Evolutionary conservation across 352 stramenopile genomes (phyloP).

Genomic region (Globisporangium parvum): DNA sequence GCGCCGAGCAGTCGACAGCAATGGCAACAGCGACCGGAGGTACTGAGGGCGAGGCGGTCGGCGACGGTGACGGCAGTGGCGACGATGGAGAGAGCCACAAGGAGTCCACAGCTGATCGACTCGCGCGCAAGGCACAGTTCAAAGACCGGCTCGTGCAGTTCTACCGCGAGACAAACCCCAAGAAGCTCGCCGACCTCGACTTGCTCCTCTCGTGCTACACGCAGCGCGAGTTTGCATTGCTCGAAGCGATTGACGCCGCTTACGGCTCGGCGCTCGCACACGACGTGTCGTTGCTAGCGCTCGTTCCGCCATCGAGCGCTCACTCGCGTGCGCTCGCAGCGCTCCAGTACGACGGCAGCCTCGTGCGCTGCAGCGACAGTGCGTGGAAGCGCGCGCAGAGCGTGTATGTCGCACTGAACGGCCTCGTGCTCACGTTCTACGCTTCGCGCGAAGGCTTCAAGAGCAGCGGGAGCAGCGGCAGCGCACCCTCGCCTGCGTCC

Average conservation of each 20-base stretch:
- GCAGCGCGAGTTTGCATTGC: slow-evolving; percentile 32
- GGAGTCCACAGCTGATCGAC: slow-evolving; percentile 11
- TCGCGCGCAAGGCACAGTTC: slow-evolving; percentile 16
- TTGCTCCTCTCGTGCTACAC: slow-evolving; percentile 40
- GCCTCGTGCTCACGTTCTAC: slow-evolving; percentile 41
- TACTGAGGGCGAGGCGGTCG: neutral
- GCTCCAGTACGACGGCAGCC: slow-evolving; percentile 33
- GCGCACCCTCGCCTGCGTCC: neutral
- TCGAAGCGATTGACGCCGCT: slow-evolving; percentile 41
- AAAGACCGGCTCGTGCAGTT: slow-evolving; percentile 37
- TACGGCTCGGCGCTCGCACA: slow-evolving; percentile 28
- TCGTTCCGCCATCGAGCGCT: slow-evolving; percentile 25
- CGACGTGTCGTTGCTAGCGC: slow-evolving; percentile 25
- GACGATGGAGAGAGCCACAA: neutral
- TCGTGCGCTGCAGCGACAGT: slow-evolving; percentile 23
- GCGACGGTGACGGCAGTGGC: slow-evolving; percentile 1
- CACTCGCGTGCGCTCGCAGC: slow-evolving; percentile 25
- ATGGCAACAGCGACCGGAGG: neutral
- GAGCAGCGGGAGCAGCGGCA: slow-evolving; percentile 8
- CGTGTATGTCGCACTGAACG: slow-evolving; percentile 43
- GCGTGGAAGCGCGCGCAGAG: slow-evolving; percentile 33
- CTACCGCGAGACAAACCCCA: slow-evolving; percentile 50
- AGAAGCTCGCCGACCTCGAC: slow-evolving; percentile 42
- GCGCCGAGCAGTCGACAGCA: slow-evolving; percentile 7
- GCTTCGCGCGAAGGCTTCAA: slow-evolving; percentile 59